Evolutionary conservation across 2,329 filamentous ascomycete genomes (phyloP).

Genomic region (Aureobasidium zeae): DNA sequence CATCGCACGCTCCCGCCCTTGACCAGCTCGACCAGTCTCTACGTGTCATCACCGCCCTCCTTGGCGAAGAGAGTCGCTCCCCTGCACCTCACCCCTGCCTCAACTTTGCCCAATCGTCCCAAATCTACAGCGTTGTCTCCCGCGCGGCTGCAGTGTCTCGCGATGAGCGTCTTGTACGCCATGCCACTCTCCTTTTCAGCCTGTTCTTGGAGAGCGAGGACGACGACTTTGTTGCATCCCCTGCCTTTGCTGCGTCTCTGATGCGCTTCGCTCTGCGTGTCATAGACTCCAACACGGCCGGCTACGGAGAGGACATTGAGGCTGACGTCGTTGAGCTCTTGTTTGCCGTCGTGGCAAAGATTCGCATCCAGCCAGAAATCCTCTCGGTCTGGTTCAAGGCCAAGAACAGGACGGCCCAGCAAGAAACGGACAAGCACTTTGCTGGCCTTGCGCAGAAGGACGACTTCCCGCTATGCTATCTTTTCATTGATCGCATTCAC

Average conservation of each 20-base stretch:
- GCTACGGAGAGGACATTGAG: slow-evolving; percentile 72
- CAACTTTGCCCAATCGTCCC: slow-evolving; percentile 71
- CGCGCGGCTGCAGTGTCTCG: slow-evolving; percentile 80
- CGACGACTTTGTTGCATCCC: slow-evolving; percentile 84
- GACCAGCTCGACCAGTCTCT: slow-evolving; percentile 44
- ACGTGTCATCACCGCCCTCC: slow-evolving; percentile 53
- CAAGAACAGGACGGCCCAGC: slow-evolving; percentile 27
- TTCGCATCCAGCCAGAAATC: slow-evolving; percentile 77
- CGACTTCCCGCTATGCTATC: slow-evolving; percentile 92
- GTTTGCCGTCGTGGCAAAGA: slow-evolving; percentile 95
- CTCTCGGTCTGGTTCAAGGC: slow-evolving; percentile 74
- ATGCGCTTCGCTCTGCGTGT: slow-evolving; percentile 79
- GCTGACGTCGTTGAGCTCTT: slow-evolving; percentile 82
- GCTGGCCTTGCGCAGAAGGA: slow-evolving; percentile 76
- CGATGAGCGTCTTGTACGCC: slow-evolving; percentile 76
- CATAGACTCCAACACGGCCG: slow-evolving; percentile 61
- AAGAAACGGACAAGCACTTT: slow-evolving; percentile 56
- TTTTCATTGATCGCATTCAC: slow-evolving; percentile 93
- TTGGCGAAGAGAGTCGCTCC: slow-evolving; percentile 80
- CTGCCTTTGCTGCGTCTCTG: slow-evolving; percentile 73
- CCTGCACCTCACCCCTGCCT: slow-evolving; percentile 89
- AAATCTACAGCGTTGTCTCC: slow-evolving; percentile 81
- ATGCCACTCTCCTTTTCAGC: slow-evolving; percentile 78
- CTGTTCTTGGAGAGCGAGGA: slow-evolving; percentile 93
- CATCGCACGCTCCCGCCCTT: slow-evolving; percentile 43